Evolutionary conservation across 176 grass and related monocot genomes (phyloP).

Genomic region (Bromus sterilis): DNA sequence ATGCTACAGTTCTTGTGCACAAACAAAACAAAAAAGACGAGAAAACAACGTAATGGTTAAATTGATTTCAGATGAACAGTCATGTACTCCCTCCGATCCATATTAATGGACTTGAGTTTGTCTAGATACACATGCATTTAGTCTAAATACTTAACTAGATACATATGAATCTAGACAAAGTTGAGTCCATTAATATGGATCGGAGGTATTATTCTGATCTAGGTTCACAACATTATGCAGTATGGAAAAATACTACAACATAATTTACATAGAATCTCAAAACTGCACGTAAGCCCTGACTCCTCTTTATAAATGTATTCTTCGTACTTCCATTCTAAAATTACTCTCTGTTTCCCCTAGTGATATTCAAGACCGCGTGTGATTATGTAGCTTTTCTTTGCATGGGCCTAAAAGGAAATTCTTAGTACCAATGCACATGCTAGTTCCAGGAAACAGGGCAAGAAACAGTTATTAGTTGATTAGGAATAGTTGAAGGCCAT

Average conservation of each 20-base stretch:
- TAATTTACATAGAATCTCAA: not conserved
- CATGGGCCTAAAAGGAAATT: not conserved
- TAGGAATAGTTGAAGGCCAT: not conserved
- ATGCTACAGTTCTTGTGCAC: not conserved
- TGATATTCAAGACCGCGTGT: not conserved
- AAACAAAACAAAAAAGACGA: not conserved
- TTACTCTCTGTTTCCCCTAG: not conserved
- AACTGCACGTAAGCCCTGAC: not conserved
- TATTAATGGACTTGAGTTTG: too few relatives aligned
- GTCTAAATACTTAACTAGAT: too few relatives aligned
- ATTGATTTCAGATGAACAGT: not conserved
- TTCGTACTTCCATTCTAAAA: not conserved
- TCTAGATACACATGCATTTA: too few relatives aligned
- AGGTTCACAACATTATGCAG: not conserved
- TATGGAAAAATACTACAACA: not conserved
- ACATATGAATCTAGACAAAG: too few relatives aligned
- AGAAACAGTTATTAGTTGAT: not conserved
- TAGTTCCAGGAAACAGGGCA: not conserved
- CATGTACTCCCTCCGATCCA: too few relatives aligned
- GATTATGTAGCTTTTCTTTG: not conserved
- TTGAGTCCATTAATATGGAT: too few relatives aligned
- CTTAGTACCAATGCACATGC: not conserved
- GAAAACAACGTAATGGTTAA: not conserved
- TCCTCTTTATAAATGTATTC: not conserved
- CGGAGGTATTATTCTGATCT: not conserved